These are phyloP conservation scores for Apostasia ramifera DNA, from an alignment of 106 monocot genomes.

Conservation along the genomic window DNA sequence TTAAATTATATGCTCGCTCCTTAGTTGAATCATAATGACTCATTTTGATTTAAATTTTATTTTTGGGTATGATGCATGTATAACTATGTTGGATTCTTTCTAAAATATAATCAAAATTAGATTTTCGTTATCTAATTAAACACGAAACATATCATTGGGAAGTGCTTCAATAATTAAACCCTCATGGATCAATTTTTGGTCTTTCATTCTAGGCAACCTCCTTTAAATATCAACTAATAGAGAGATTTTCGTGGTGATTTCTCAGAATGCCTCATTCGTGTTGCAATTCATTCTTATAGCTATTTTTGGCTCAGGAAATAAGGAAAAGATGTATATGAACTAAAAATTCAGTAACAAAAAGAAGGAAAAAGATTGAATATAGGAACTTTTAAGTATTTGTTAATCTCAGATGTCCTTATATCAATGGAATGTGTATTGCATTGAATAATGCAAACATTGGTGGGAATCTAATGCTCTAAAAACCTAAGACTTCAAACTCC, in stretches of 20 bases:
- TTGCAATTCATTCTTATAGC: no score
- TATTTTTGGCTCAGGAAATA: no score
- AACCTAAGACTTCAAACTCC: no score
- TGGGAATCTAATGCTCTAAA: no score
- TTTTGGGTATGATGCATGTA: neutral
- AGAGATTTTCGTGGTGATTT: neutral
- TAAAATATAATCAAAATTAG: neutral
- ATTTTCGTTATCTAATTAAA: constrained; percentile 5
- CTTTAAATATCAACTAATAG: constrained; percentile 15
- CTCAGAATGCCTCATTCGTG: no score
- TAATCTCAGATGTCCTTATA: constrained; percentile 11
- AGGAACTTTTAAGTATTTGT: constrained; percentile 16
- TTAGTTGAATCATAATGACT: constrained; percentile 1
- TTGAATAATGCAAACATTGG: no score
- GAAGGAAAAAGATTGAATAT: constrained; percentile 16
- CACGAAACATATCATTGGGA: constrained; percentile 9
- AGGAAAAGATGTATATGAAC: no score
- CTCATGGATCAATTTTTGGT: constrained; percentile 14
- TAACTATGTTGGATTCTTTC: neutral
- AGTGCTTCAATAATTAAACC: constrained; percentile 18
- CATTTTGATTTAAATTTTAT: neutral
- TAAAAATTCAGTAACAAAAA: constrained; percentile 16
- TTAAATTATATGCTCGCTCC: neutral
- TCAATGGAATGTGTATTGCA: neutral
- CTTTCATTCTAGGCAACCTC: constrained; percentile 11